phyloP scores from a whole-genome alignment of 2,329 filamentous ascomycete genomes.

The Fusarium sp. region DNA sequence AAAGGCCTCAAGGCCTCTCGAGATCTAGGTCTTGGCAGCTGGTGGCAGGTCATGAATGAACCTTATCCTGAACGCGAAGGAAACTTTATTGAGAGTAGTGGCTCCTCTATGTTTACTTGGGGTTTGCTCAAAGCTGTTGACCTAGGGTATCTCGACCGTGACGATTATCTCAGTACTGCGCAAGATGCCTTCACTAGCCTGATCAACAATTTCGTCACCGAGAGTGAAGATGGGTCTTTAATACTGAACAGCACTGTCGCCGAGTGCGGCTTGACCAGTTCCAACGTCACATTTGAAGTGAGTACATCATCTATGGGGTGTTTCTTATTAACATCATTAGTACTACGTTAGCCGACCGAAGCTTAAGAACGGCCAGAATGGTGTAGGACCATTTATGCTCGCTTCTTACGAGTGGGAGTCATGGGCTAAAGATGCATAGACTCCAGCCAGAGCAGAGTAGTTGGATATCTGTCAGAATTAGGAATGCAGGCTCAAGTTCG shows the following conservation, averaged over 20 bases:
- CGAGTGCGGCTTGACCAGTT: conserved; percentile 61
- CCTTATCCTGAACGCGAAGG: conserved; percentile 59
- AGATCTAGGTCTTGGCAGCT: conserved; percentile 59
- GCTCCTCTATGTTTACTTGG: conserved; percentile 67
- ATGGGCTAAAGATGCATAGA: conserved; percentile 19
- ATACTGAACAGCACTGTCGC: conserved; percentile 62
- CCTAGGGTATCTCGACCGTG: conserved; percentile 31
- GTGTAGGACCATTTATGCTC: conserved; percentile 38
- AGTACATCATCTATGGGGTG: conserved; percentile 7
- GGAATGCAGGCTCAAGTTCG: no score
- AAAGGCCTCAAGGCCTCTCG: conserved; percentile 55
- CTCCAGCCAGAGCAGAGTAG: rapidly evolving
- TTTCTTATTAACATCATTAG: not conserved
- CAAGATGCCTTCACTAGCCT: conserved; percentile 47
- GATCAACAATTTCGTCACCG: conserved; percentile 57
- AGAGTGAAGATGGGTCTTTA: conserved; percentile 58
- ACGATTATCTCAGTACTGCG: conserved; percentile 19
- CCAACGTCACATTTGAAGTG: conserved; percentile 62
- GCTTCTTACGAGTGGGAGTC: conserved; percentile 40
- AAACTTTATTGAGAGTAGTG: conserved; percentile 71
- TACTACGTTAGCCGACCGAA: conserved; percentile 29
- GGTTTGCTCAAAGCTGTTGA: conserved; percentile 58
- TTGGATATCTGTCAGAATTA: not conserved
- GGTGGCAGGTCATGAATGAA: conserved; percentile 68
- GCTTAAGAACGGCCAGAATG: conserved; percentile 32